A percentile compares a stretch with the other conserved stretches of the same genome.
Evolutionary conservation across 768 basidiomycete genomes (phyloP).

Genomic region (Rhodotorula kratochvilovae): DNA sequence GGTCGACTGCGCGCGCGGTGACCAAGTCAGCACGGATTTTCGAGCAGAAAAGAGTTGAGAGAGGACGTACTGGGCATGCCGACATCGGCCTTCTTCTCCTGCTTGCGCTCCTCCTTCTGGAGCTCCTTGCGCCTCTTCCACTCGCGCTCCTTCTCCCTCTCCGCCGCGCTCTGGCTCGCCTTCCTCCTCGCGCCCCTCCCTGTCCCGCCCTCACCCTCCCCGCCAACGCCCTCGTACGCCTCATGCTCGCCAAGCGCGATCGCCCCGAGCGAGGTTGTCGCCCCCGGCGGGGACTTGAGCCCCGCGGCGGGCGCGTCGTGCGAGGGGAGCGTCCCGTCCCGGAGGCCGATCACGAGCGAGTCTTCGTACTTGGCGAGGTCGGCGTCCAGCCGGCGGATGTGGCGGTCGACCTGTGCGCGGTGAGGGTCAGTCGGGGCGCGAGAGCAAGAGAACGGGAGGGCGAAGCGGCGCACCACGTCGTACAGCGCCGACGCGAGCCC

Average conservation of each 20-base stretch:
- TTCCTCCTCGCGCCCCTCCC: no score
- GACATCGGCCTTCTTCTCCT: neutral
- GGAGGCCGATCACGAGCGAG: constrained; percentile 56
- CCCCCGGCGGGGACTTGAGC: neutral
- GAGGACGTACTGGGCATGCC: constrained; percentile 17
- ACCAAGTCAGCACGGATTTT: neutral
- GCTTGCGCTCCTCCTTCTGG: constrained; percentile 7
- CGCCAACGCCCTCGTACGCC: constrained; percentile 3
- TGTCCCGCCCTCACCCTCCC: neutral
- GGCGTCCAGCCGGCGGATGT: constrained; percentile 71
- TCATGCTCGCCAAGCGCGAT: constrained; percentile 8
- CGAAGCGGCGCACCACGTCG: constrained; percentile 56
- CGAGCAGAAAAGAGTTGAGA: neutral
- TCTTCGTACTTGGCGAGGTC: constrained; percentile 63
- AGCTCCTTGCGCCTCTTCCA: constrained; percentile 13
- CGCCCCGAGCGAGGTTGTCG: neutral
- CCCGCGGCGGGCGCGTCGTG: constrained; percentile 30
- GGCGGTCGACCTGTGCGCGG: constrained; percentile 63
- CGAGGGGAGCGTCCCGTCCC: constrained; percentile 53
- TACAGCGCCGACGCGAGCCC: constrained; percentile 67
- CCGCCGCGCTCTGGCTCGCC: neutral
- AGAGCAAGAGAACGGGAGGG: neutral
- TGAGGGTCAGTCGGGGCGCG: neutral
- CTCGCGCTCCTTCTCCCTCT: constrained; percentile 13
- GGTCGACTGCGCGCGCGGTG: constrained; percentile 24